A percentile compares a stretch with the other conserved stretches of the same genome.
These are phyloP conservation scores for Sclerotiophoma versabilis DNA, from an alignment of 2,329 filamentous ascomycete genomes.

Conservation along the genomic window DNA sequence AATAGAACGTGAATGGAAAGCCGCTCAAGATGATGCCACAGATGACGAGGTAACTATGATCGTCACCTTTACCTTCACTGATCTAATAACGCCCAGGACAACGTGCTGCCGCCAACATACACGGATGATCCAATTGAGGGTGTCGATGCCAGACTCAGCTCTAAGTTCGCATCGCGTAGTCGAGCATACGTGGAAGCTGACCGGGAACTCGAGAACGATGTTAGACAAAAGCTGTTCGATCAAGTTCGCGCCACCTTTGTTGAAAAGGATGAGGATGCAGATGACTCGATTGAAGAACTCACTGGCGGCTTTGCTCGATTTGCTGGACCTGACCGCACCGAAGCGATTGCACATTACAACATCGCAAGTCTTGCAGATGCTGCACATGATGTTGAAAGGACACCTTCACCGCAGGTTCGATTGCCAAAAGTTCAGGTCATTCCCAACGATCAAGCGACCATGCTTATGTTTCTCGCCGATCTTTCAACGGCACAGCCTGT, in stretches of 20 bases:
- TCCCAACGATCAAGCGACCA: constrained; percentile 52
- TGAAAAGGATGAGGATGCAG: constrained; percentile 40
- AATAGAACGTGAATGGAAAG: constrained; percentile 46
- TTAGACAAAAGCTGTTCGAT: constrained; percentile 33
- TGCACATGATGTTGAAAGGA: constrained; percentile 44
- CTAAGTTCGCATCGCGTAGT: constrained; percentile 51
- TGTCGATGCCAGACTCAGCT: constrained; percentile 37
- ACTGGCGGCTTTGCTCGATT: constrained; percentile 51
- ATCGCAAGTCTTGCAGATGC: constrained; percentile 46
- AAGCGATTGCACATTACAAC: constrained; percentile 49
- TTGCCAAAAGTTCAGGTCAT: constrained; percentile 32
- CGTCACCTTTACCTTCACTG: neutral
- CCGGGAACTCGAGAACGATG: constrained; percentile 42
- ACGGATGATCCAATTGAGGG: constrained; percentile 34
- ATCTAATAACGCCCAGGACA: constrained; percentile 32
- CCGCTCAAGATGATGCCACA: constrained; percentile 47
- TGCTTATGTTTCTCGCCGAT: constrained; percentile 49
- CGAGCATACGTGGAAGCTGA: constrained; percentile 51
- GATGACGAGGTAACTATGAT: constrained; percentile 49
- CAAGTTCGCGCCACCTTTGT: constrained; percentile 34
- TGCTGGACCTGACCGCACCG: constrained; percentile 51
- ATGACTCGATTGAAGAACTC: constrained; percentile 38
- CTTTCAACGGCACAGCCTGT: constrained; percentile 37
- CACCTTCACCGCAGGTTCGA: constrained; percentile 33
- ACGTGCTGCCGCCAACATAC: constrained; percentile 44